These are phyloP conservation scores for Mycena chlorophos DNA, from an alignment of 768 basidiomycete species.

Conservation along the genomic window DNA sequence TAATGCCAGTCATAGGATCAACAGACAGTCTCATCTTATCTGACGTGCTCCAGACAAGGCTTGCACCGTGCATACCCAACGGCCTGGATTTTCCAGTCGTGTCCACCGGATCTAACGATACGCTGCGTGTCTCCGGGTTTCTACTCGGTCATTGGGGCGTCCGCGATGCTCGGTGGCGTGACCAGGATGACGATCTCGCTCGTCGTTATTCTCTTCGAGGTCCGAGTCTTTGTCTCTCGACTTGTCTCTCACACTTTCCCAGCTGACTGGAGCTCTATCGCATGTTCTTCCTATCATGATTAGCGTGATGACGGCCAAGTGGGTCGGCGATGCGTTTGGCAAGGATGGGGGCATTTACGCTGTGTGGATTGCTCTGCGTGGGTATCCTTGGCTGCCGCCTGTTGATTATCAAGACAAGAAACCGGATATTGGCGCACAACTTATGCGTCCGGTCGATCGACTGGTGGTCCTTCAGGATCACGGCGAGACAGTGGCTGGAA, in stretches of 20 bases:
- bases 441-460: slow-evolving; percentile 56
- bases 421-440: slow-evolving; percentile 52
- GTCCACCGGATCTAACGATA: slow-evolving; percentile 69
- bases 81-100: slow-evolving; percentile 70
- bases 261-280: slow-evolving; percentile 78
- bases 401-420: slow-evolving; percentile 66
- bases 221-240: slow-evolving; percentile 20
- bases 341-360: slow-evolving; percentile 66
- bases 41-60: slow-evolving; percentile 51
- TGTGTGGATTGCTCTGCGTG: slow-evolving; percentile 70
- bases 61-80: slow-evolving; percentile 64
- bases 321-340: slow-evolving; percentile 71
- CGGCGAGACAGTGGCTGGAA: slow-evolving; percentile 45
- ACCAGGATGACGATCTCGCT: slow-evolving; percentile 78
- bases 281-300: slow-evolving; percentile 85
- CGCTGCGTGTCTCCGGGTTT: slow-evolving; percentile 74
- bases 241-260: background rate
- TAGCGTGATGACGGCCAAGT: slow-evolving; percentile 74
- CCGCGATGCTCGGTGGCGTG: slow-evolving; percentile 74
- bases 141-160: slow-evolving; percentile 75
- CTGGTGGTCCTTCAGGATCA: slow-evolving; percentile 57
- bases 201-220: slow-evolving; percentile 78
- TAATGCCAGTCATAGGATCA: slow-evolving; percentile 48
- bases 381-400: slow-evolving; percentile 71
- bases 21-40: background rate